Base-by-base conservation (phyloP, 768 basidiomycete species). In the Lactarius sanguifluus region DNA sequence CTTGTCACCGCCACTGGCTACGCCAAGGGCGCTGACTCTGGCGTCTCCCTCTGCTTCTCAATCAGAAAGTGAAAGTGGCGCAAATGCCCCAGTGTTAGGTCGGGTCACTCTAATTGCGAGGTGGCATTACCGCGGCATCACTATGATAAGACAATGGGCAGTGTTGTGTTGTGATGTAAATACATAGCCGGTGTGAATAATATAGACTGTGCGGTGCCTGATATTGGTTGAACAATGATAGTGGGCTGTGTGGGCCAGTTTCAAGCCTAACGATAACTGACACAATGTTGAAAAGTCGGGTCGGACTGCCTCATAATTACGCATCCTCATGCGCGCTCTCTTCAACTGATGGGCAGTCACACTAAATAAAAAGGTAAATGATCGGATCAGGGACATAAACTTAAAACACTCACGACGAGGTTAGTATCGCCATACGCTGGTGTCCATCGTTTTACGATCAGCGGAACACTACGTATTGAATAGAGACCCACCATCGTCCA, bases 381-480 rank as follows among this genome's bases (percentile, higher is more conserved):
- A 40, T 50, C 52, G 41, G 18, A 16, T 55, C 40, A 40, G 60
- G 45, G 12, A 28, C 56, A 6, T 2, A 23, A 1, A n/a, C 20
- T 43, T 23, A 15, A 7, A 50, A 25, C 15, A 85, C 91, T 83
- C 73, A 91, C 90, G 74, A 93, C 82, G 34, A 98, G 83, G 76
- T 98, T 94, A 65, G 92, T 78, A 77, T 99, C 96, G 54, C 96
- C 96, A 73, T 91, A 96, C 12, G 94, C 94, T 96, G 56, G 58
- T 30, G 34, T 41, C 59, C 15, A 23, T 12, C 50, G n/a, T 61
- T 71, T 30, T 72, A 67, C 64, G 18, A 66, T 40, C 64, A 23
- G 28, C 20, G 41, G 38, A 32, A 52, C 23, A 18, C 3, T 57
- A 13, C n/a, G 52, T 32, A 45, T 54, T 45, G 7, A 56, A 56